Evolutionary conservation across 164 flowering plant genomes (phyloP).

Genomic region (Magnolia officinalis): DNA sequence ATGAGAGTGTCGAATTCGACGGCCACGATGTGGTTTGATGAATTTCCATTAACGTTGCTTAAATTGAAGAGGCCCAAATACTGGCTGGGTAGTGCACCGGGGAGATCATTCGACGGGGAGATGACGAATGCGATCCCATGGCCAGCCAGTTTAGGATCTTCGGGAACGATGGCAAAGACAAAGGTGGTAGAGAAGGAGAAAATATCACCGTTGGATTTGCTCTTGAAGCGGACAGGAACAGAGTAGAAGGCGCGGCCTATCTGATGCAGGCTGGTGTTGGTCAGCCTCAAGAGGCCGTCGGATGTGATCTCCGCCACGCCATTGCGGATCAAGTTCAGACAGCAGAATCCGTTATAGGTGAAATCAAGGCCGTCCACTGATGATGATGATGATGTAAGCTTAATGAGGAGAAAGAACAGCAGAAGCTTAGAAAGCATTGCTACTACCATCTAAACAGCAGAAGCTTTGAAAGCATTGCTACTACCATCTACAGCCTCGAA

Average conservation of each 20-base stretch:
- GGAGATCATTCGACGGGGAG: slow-evolving; percentile 18
- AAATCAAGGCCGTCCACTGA: neutral
- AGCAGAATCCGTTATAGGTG: neutral
- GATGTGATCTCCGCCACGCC: slow-evolving; percentile 10
- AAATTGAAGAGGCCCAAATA: slow-evolving; percentile 55
- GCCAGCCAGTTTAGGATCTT: slow-evolving; percentile 27
- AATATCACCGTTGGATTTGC: slow-evolving; percentile 12
- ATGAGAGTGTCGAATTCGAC: slow-evolving; percentile 66
- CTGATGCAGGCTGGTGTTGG: neutral
- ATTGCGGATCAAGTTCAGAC: neutral
- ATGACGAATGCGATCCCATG: slow-evolving; percentile 63
- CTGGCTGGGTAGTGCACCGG: slow-evolving; percentile 38
- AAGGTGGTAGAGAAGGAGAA: slow-evolving; percentile 56
- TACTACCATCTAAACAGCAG: no score
- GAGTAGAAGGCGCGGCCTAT: slow-evolving; percentile 40
- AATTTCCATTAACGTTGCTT: slow-evolving; percentile 25
- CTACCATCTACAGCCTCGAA: neutral
- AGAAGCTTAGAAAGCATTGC: no score
- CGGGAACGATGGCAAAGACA: slow-evolving; percentile 35
- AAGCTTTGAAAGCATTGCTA: slow-evolving; percentile 1
- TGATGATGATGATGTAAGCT: neutral
- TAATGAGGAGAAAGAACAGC: neutral
- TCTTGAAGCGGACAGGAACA: slow-evolving; percentile 36
- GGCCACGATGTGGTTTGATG: slow-evolving; percentile 46
- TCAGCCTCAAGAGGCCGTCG: slow-evolving; percentile 10